phyloP scores from a whole-genome alignment of 768 basidiomycete species.

The Russula compacta region DNA sequence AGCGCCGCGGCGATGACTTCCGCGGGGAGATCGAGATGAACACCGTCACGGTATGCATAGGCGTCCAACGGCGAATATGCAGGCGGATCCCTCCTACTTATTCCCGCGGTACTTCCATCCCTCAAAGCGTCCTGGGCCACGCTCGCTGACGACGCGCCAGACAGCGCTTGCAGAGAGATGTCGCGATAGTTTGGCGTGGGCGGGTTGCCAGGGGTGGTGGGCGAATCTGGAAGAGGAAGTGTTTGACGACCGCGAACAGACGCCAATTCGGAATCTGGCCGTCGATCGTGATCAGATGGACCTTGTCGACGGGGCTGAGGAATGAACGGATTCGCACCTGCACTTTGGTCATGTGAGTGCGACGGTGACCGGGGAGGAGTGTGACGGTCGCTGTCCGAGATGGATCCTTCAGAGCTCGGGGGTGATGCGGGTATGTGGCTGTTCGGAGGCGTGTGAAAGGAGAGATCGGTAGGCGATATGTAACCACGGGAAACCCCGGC shows the following conservation, averaged over 20 bases:
- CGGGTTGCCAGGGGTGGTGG: constrained; percentile 59
- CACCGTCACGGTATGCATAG: constrained; percentile 75
- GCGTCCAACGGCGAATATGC: constrained; percentile 86
- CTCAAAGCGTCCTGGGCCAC: constrained; percentile 2
- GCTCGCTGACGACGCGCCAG: constrained; percentile 19
- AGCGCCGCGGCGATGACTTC: constrained; percentile 86
- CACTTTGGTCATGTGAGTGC: constrained; percentile 40
- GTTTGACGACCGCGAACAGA: constrained; percentile 55
- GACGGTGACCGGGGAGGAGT: constrained; percentile 43
- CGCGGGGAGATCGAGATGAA: constrained; percentile 88
- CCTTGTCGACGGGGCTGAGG: constrained; percentile 49
- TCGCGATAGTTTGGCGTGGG: constrained; percentile 80
- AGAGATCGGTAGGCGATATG: constrained; percentile 54
- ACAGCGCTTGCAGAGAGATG: constrained; percentile 68
- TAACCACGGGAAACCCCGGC: constrained; percentile 48
- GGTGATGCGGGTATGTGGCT: constrained; percentile 41
- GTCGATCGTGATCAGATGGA: constrained; percentile 60
- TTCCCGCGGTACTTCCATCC: constrained; percentile 27
- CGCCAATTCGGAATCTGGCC: constrained; percentile 54
- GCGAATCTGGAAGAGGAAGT: constrained; percentile 61
- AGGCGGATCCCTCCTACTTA: constrained; percentile 62
- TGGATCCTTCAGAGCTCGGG: constrained; percentile 23
- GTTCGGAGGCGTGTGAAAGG: constrained; percentile 48
- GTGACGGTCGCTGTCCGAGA: constrained; percentile 25
- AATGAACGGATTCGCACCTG: constrained; percentile 83